Base-by-base conservation (phyloP, 2,329 filamentous ascomycete genomes). In the Neodidymelliopsis sp. region DNA sequence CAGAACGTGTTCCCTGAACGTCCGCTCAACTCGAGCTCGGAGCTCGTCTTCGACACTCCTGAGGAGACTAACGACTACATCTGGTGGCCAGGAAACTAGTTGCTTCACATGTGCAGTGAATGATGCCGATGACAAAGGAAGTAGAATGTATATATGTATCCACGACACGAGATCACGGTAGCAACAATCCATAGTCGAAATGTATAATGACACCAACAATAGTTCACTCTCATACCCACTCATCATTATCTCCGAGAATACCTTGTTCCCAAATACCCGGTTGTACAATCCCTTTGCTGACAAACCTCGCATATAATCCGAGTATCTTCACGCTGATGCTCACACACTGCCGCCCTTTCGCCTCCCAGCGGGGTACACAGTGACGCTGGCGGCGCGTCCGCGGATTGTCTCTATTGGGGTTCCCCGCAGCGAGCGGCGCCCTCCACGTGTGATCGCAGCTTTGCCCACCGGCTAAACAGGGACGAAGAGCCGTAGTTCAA, bases 51-150 rank as follows among this genome's bases (percentile, higher is more conserved):
- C 34, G 77, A 79, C 47, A 71, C 75, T 4, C 48, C 71, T 6
- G 74, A 71, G 48, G 59, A 77, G 68, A 78, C 76, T 6, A 71
- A 75, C 48, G 73, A 78, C 58, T 75, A 76, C 50, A 66, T 67
- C 10, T 78, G 76, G 76, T 79, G 76, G 76, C n/a, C 64, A 22
- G 75, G 75, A 4, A 71, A 73, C 50, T 76, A 71, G 30, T n/a
- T n/a, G n/a, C n/a, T n/a, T n/a, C n/a, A n/a, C n/a, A n/a, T n/a
- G n/a, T n/a, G n/a, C n/a, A n/a, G n/a, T n/a, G n/a, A n/a, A n/a
- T n/a, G n/a, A n/a, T n/a, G n/a, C n/a, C n/a, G n/a, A n/a, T n/a
- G n/a, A n/a, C n/a, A n/a, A n/a, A n/a, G n/a, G n/a, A n/a, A 4
- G 27, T 22, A 4, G 27, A 15, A 23, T 35, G n/a, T 36, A 36